These are phyloP conservation scores for Colletotrichum eleusines DNA, from an alignment of 2,329 filamentous ascomycete genomes.

Conservation along the genomic window DNA sequence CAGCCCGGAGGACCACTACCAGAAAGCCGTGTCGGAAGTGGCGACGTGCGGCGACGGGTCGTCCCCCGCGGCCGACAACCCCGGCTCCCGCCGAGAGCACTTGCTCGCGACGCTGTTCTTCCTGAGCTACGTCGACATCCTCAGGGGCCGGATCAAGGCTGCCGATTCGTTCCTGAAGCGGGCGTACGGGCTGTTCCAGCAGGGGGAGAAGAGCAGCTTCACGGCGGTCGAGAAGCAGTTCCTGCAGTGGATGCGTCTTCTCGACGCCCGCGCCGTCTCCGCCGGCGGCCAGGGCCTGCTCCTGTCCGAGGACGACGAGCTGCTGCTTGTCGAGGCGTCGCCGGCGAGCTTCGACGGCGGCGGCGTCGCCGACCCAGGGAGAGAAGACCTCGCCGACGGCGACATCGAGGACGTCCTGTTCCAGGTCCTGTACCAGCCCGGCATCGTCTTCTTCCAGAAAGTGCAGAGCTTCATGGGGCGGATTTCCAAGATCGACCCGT, in stretches of 20 bases:
- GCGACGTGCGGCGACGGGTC: constrained; percentile 33
- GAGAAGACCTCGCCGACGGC: constrained; percentile 45
- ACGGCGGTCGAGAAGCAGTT: constrained; percentile 59
- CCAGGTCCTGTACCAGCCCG: constrained; percentile 66
- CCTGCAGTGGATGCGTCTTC: constrained; percentile 66
- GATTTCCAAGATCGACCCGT: constrained; percentile 68
- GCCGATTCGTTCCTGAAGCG: constrained; percentile 63
- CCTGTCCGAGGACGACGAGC: constrained; percentile 61
- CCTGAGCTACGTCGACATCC: constrained; percentile 65
- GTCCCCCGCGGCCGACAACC: constrained; percentile 35
- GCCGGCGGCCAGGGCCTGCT: constrained; percentile 68
- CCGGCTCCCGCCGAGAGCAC: constrained; percentile 53
- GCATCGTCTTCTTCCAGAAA: constrained; percentile 68
- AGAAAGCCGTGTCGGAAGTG: constrained; percentile 52
- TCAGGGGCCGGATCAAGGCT: constrained; percentile 57
- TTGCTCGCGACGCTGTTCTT: constrained; percentile 65
- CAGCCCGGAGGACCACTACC: constrained; percentile 54
- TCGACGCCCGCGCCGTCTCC: constrained; percentile 67
- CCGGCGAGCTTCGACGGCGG: constrained; percentile 54
- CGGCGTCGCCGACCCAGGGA: constrained; percentile 45
- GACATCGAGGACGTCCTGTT: constrained; percentile 65
- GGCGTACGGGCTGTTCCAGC: constrained; percentile 61
- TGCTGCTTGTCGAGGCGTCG: constrained; percentile 58
- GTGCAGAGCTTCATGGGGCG: constrained; percentile 69
- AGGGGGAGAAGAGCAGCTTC: constrained; percentile 53